Conservation (phyloP, 106 monocot genomes). For the Dactylorhiza incarnata region DNA sequence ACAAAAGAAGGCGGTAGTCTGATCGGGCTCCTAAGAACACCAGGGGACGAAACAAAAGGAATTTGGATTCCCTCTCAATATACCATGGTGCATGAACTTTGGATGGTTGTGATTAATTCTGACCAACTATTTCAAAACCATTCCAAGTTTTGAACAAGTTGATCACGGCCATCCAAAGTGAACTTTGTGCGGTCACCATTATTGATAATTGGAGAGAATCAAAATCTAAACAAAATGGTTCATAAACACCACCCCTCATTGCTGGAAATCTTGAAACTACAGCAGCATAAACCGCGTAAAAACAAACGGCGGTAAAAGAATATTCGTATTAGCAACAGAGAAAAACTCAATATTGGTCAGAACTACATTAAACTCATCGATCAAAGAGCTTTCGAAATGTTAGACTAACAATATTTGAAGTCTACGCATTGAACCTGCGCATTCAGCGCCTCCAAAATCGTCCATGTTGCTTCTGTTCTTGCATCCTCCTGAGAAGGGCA, state of each 20-base stretch:
- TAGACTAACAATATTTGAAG: background rate
- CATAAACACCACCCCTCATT: background rate
- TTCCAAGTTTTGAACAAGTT: no score
- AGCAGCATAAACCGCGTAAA: background rate
- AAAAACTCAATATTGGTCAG: background rate
- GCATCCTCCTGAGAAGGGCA: conserved; percentile 51
- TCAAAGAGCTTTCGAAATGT: background rate
- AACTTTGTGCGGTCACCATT: no score
- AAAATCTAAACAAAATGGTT: background rate
- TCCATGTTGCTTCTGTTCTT: conserved; percentile 72
- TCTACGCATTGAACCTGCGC: background rate
- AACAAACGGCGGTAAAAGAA: background rate
- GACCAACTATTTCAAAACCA: no score
- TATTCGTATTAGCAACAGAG: background rate
- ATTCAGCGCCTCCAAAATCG: conserved; percentile 54
- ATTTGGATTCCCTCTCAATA: no score
- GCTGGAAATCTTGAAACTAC: background rate
- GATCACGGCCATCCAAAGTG: no score
- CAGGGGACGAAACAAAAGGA: no score
- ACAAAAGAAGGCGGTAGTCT: no score
- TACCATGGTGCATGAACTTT: no score
- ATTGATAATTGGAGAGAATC: no score
- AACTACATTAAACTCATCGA: background rate
- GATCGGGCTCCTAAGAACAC: no score
- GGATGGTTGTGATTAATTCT: no score